phyloP scores from a whole-genome alignment of 352 stramenopile species.

The Pythium brassicae region DNA sequence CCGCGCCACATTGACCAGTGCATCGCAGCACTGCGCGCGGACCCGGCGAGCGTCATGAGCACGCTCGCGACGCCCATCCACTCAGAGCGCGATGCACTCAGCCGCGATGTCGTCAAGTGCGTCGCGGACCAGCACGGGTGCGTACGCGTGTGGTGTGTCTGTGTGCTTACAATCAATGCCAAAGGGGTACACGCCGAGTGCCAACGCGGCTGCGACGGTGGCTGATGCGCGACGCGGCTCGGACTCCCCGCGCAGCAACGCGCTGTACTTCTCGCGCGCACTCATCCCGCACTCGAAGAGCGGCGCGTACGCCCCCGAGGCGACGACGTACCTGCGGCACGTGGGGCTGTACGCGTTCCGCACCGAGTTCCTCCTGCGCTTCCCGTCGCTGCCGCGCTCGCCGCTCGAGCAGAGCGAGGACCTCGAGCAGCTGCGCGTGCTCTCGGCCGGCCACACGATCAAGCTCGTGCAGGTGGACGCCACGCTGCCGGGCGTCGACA shows the following conservation, averaged over 20 bases:
- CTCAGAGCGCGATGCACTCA: conserved; percentile 46
- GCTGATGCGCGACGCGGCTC: neutral
- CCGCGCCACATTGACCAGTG: conserved; percentile 72
- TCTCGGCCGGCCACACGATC: conserved; percentile 75
- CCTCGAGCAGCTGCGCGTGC: conserved; percentile 79
- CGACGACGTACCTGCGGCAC: conserved; percentile 59
- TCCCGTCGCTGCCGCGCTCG: conserved; percentile 50
- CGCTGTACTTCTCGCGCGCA: conserved; percentile 81
- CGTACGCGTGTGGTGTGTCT: neutral
- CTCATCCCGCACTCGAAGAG: conserved; percentile 76
- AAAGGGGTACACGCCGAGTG: too few relatives aligned
- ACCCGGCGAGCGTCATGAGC: conserved; percentile 63
- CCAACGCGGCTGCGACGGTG: neutral
- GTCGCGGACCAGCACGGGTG: conserved; percentile 59
- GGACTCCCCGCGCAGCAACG: conserved; percentile 33
- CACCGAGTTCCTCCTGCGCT: conserved; percentile 64
- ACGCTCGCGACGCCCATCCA: conserved; percentile 67
- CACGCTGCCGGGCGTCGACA: conserved; percentile 68
- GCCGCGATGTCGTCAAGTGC: conserved; percentile 76
- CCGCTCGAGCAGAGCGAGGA: conserved; percentile 63
- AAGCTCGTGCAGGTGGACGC: conserved; percentile 56
- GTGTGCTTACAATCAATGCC: too few relatives aligned
- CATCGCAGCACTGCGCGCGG: conserved; percentile 45
- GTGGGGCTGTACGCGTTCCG: conserved; percentile 83
- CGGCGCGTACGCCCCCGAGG: conserved; percentile 43